Percentiles rank a stretch among this genome's conserved stretches.
Evolutionary conservation across 805 yeast species (phyloP).

Genomic region (Suhomyces canberraensis): DNA sequence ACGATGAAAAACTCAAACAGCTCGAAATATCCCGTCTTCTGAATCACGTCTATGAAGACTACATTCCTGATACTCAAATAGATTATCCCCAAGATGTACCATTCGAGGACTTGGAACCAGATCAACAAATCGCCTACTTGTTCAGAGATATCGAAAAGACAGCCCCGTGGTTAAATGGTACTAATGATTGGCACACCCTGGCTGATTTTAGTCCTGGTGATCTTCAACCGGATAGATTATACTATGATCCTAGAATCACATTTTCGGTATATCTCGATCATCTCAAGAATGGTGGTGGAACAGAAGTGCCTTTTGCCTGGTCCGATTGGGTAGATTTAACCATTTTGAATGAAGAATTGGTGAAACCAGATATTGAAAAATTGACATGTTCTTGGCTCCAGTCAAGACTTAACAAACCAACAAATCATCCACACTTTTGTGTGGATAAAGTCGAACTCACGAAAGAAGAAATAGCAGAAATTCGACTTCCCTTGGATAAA

Average conservation of each 20-base stretch:
- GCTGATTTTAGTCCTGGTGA: constrained; percentile 2
- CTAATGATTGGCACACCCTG: constrained; percentile 9
- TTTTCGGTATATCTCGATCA: constrained; percentile 15
- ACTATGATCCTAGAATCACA: constrained; percentile 20
- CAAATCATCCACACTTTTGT: constrained; percentile 15
- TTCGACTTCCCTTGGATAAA: constrained; percentile 8
- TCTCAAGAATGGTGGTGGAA: constrained; percentile 1
- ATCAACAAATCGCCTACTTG: constrained; percentile 10
- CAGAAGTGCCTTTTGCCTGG: constrained; percentile 24
- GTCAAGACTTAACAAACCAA: constrained; percentile 13
- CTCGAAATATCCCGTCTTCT: constrained; percentile 13
- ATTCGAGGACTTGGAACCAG: constrained; percentile 15
- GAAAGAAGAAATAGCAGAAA: constrained; percentile 11
- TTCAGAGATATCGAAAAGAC: constrained; percentile 3
- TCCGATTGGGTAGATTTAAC: constrained; percentile 24
- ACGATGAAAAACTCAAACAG: constrained; percentile 15
- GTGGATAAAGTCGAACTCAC: constrained; percentile 8
- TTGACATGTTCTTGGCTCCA: constrained; percentile 19
- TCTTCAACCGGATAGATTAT: background rate
- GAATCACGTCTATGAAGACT: constrained; percentile 8
- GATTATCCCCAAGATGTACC: constrained; percentile 11
- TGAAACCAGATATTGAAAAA: constrained; percentile 2
- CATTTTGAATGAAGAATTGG: constrained; percentile 8
- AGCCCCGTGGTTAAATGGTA: constrained; percentile 17
- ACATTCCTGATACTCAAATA: constrained; percentile 20